These are phyloP conservation scores for Globisporangium uncinulatum DNA, from an alignment of 352 stramenopile species.

Conservation along the genomic window DNA sequence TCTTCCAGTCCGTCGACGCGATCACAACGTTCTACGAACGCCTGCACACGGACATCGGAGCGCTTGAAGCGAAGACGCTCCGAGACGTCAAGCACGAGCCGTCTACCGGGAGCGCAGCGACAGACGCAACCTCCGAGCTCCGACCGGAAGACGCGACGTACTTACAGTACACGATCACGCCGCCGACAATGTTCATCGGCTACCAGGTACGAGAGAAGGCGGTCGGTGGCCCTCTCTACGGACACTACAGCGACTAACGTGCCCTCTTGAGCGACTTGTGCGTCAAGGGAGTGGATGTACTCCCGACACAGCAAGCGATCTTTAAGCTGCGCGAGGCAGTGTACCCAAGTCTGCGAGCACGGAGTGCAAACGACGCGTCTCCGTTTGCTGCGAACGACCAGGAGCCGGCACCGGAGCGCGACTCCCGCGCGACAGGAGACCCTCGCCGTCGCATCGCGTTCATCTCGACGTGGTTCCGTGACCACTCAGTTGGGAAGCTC, in stretches of 20 bases:
- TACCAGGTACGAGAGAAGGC: slow-evolving; percentile 33
- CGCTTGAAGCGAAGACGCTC: slow-evolving; percentile 1
- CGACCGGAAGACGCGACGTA: slow-evolving; percentile 33
- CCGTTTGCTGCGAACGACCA: not conserved
- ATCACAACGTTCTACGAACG: slow-evolving; percentile 11
- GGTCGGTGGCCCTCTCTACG: not conserved
- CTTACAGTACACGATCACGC: slow-evolving; percentile 56
- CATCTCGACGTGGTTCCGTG: slow-evolving; percentile 60
- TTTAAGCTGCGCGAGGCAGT: slow-evolving; percentile 22
- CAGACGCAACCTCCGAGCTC: not conserved
- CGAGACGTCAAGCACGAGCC: not conserved
- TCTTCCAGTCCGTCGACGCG: slow-evolving; percentile 13
- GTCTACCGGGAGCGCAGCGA: slow-evolving; percentile 12
- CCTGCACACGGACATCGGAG: slow-evolving; percentile 8
- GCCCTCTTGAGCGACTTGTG: not conserved
- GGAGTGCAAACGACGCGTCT: not conserved
- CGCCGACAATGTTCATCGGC: slow-evolving; percentile 58
- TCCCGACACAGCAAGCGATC: slow-evolving; percentile 27
- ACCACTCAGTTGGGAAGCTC: slow-evolving; percentile 62
- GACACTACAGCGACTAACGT: not conserved
- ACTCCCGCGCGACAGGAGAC: not conserved
- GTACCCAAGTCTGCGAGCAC: slow-evolving; percentile 26
- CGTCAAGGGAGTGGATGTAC: slow-evolving; percentile 27
- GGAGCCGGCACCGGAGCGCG: not conserved
- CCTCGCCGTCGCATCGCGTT: slow-evolving; percentile 34